phyloP scores from a whole-genome alignment of 306 rosid genomes.

The Dalbergia oliveri region DNA sequence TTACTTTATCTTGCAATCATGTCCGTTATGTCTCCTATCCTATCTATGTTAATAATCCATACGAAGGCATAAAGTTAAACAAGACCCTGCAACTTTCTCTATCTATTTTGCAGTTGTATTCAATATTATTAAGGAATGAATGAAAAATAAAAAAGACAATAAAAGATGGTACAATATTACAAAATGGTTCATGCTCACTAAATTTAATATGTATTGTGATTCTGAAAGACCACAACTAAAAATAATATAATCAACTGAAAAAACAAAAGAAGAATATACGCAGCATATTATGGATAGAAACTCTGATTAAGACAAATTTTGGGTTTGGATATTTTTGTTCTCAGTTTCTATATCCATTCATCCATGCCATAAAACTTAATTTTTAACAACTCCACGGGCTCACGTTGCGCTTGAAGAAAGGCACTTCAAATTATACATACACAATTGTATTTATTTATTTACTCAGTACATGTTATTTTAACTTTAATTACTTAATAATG shows the following conservation, averaged over 20 bases:
- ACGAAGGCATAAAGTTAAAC: too few species aligned
- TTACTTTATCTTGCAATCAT: too few species aligned
- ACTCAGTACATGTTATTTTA: too few species aligned
- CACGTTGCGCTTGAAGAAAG: background rate
- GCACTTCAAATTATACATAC: background rate
- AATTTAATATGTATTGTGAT: background rate
- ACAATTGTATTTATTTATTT: too few species aligned
- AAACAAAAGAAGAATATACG: slow-evolving; percentile 8
- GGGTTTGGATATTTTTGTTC: slow-evolving; percentile 41
- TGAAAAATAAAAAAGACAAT: too few species aligned
- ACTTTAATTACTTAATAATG: too few species aligned
- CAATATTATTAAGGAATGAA: too few species aligned
- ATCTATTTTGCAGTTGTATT: too few species aligned
- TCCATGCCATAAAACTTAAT: background rate
- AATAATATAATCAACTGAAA: background rate
- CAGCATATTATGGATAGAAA: background rate
- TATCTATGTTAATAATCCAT: too few species aligned
- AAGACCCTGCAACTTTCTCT: too few species aligned
- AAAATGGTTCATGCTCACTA: background rate
- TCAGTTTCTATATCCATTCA: slow-evolving; percentile 37
- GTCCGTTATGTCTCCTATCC: too few species aligned
- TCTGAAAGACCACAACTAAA: background rate
- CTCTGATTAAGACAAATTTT: slow-evolving; percentile 26
- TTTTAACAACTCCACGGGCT: slow-evolving; percentile 33
- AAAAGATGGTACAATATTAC: too few species aligned